phyloP scores from a whole-genome alignment of 2,329 filamentous ascomycete species.

The Colletotrichum brevisporum region DNA sequence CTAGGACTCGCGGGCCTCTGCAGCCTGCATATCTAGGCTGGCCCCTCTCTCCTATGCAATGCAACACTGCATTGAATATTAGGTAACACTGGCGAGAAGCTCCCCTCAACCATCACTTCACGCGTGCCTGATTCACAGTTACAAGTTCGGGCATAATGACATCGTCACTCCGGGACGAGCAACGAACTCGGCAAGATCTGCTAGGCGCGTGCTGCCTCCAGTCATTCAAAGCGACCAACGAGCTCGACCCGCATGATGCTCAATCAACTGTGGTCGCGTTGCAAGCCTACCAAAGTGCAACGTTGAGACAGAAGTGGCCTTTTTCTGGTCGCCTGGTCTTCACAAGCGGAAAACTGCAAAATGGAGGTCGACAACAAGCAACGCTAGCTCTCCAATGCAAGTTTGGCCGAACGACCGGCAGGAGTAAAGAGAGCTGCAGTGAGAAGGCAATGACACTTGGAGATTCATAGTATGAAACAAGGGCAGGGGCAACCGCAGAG shows the following conservation, averaged over 20 bases:
- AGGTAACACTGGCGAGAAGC: constrained; percentile 21
- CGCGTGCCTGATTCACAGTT: constrained; percentile 31
- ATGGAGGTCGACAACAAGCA: background rate
- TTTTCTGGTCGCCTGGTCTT: no score
- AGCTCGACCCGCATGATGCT: constrained; percentile 28
- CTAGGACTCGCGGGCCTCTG: constrained; percentile 10
- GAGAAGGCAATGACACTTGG: constrained; percentile 7
- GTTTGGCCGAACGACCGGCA: background rate
- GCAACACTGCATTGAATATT: constrained; percentile 21
- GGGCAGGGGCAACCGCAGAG: constrained; percentile 23
- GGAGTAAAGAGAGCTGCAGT: background rate
- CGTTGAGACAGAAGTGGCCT: background rate
- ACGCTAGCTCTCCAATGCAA: background rate
- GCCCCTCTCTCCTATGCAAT: constrained; percentile 18
- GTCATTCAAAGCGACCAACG: constrained; percentile 21
- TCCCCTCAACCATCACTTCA: constrained; percentile 14
- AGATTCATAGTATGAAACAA: constrained; percentile 25
- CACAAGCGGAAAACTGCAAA: no score
- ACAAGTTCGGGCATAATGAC: constrained; percentile 26
- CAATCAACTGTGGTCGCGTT: background rate
- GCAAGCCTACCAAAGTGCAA: constrained; percentile 9
- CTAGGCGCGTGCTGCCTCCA: constrained; percentile 23
- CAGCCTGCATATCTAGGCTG: constrained; percentile 1
- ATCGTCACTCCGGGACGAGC: constrained; percentile 14
- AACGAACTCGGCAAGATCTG: constrained; percentile 36